phyloP scores from a whole-genome alignment of 1,284 basidiomycete species.

The Tilletia caries region DNA sequence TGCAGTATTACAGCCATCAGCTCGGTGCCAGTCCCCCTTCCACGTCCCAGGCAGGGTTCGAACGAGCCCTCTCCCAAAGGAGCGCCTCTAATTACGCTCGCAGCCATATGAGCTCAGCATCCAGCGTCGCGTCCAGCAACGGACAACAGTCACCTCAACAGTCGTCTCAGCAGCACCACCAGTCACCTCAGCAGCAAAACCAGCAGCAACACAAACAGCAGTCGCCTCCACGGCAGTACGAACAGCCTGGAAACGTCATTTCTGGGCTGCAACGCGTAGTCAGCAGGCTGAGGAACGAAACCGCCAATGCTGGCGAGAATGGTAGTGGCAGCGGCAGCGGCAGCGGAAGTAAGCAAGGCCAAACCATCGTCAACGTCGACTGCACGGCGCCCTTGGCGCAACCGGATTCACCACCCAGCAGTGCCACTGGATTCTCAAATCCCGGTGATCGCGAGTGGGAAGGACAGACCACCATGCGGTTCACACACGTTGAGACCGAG shows the following conservation, averaged over 20 bases:
- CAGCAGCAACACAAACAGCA: background rate
- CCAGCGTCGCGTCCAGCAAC: background rate
- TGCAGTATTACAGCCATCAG: constrained; percentile 15
- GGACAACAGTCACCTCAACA: background rate
- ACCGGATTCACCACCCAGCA: background rate
- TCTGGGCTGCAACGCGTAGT: too few relatives aligned
- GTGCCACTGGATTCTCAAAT: background rate
- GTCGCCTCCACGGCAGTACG: too few relatives aligned
- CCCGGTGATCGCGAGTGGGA: background rate
- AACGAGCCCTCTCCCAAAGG: background rate
- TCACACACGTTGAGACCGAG: constrained; percentile 67
- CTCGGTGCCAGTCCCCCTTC: background rate
- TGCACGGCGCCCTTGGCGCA: constrained; percentile 15
- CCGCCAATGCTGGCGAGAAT: too few relatives aligned
- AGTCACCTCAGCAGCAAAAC: background rate
- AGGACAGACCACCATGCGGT: constrained; percentile 56
- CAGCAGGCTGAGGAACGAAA: too few relatives aligned
- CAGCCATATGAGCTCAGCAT: background rate
- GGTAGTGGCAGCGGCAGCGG: background rate
- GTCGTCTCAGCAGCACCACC: background rate
- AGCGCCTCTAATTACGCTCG: background rate
- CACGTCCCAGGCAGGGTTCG: background rate
- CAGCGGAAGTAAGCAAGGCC: background rate
- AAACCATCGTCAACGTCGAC: constrained; percentile 18
- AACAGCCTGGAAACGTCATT: too few relatives aligned